Percentiles rank a stretch among this genome's conserved stretches.
Conservation (phyloP, 768 basidiomycete genomes). For the Tulasnella sp. region DNA sequence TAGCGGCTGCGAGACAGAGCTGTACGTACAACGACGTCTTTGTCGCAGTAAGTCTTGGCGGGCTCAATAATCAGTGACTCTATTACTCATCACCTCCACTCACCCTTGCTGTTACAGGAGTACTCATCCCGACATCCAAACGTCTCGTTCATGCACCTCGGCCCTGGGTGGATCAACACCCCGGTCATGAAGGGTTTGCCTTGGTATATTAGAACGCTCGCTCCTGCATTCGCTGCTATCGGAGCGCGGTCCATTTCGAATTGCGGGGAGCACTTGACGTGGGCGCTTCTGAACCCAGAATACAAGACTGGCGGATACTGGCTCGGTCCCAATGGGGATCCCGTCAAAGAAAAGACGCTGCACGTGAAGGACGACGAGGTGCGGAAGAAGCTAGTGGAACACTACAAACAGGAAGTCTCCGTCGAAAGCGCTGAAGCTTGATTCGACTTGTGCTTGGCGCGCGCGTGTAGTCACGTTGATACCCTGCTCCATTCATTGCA, state of each 20-base stretch:
- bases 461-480: not conserved
- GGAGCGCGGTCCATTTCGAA: not conserved
- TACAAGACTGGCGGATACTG: conserved; percentile 21
- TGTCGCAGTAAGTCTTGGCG: conserved; percentile 9
- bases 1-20: not conserved
- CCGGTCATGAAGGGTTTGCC: not conserved
- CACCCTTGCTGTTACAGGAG: conserved; percentile 6
- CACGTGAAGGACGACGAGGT: not conserved
- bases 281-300: not conserved
- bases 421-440: not conserved
- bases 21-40: conserved; percentile 27
- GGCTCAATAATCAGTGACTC: not conserved
- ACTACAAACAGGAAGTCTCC: not conserved
- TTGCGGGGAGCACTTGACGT: conserved; percentile 19
- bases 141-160: conserved; percentile 27
- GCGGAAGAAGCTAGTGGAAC: not conserved
- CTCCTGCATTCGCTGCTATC: not conserved
- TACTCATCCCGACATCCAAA: conserved; percentile 27
- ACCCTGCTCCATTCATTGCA: not conserved
- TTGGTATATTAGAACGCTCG: conserved; percentile 8
- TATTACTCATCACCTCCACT: not conserved
- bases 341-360: not conserved
- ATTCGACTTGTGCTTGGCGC: not conserved
- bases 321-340: conserved; percentile 24
- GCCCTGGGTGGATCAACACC: conserved; percentile 29